phyloP scores from a whole-genome alignment of 164 flowering plant genomes.

The Litsea cubeba region DNA sequence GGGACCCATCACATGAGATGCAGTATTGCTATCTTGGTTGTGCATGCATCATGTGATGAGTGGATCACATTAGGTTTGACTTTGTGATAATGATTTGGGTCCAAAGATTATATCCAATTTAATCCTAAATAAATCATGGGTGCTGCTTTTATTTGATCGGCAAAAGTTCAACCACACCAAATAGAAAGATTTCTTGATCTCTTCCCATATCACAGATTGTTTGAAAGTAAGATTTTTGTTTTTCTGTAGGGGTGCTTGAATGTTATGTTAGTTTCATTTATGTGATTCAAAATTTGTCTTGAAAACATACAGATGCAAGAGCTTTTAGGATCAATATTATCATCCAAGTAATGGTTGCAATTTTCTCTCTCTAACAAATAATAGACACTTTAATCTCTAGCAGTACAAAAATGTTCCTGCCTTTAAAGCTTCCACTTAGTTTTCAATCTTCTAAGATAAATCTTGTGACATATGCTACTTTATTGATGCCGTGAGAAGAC shows the following conservation, averaged over 20 bases:
- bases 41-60: not conserved
- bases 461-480: no score
- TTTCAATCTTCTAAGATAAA: no score
- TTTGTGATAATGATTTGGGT: not conserved
- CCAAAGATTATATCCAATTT: no score
- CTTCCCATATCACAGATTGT: not conserved
- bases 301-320: no score
- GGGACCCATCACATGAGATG: not conserved
- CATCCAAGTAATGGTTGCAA: no score
- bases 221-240: not conserved
- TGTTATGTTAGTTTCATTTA: not conserved
- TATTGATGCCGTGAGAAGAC: no score
- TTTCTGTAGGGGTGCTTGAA: not conserved
- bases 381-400: no score
- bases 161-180: not conserved
- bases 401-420: no score
- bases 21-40: not conserved
- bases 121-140: not conserved
- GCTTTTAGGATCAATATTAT: no score
- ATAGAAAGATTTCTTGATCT: not conserved
- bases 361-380: no score
- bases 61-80: not conserved
- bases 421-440: no score
- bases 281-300: not conserved
- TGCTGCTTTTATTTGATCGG: not conserved